Evolutionary conservation across 345 rosid species (phyloP).

Genomic region (Arabidopsis thaliana): DNA sequence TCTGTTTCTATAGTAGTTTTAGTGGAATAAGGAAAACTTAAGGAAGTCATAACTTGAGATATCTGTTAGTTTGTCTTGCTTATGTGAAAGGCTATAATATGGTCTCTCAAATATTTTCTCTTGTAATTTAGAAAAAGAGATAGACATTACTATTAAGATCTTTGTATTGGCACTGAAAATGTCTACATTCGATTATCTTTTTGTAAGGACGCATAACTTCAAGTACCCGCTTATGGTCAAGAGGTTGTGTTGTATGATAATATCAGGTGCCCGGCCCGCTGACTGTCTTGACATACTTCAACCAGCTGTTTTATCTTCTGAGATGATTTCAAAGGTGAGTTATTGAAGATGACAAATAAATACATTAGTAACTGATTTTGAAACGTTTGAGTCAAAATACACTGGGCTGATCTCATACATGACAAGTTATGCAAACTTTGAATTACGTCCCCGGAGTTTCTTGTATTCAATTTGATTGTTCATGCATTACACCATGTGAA

Average conservation of each 20-base stretch:
- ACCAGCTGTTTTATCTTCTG: slow-evolving; percentile 60
- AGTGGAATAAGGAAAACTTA: neutral
- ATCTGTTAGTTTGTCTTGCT: neutral
- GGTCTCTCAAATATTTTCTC: neutral
- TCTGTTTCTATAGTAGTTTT: slow-evolving; percentile 1
- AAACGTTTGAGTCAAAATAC: neutral
- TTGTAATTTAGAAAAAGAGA: slow-evolving; percentile 14
- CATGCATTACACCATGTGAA: slow-evolving; percentile 13
- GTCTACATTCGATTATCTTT: slow-evolving; percentile 14
- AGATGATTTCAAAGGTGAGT: slow-evolving; percentile 63
- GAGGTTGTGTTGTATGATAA: slow-evolving; percentile 78
- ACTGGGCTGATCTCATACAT: slow-evolving; percentile 2
- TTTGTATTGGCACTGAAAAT: neutral
- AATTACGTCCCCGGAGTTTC: slow-evolving; percentile 1
- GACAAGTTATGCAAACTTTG: neutral
- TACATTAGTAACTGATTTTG: neutral
- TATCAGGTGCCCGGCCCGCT: slow-evolving; percentile 63
- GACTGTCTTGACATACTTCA: slow-evolving; percentile 71
- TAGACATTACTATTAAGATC: neutral
- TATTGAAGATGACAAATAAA: neutral
- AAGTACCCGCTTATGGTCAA: slow-evolving; percentile 87
- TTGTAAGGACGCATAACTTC: slow-evolving; percentile 63
- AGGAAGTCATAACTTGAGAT: neutral
- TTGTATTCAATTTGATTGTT: slow-evolving; percentile 10
- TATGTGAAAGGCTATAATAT: slow-evolving; percentile 8